Evolutionary conservation across 768 basidiomycete genomes (phyloP).

Genomic region (Tylopilus sp.): DNA sequence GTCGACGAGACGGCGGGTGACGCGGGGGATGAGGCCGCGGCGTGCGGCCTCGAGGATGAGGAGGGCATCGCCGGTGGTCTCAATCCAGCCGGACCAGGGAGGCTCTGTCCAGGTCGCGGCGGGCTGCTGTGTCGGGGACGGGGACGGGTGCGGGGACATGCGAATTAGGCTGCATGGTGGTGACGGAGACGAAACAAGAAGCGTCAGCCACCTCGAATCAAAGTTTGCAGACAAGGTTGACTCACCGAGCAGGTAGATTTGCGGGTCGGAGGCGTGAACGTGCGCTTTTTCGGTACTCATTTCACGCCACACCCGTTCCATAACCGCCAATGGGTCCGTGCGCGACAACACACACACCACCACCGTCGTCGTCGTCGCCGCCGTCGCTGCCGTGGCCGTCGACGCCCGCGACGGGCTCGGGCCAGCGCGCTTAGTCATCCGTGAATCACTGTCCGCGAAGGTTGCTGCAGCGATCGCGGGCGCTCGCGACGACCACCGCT

Average conservation of each 20-base stretch:
- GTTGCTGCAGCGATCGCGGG: too few relatives aligned
- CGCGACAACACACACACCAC: not conserved
- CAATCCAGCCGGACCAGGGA: slow-evolving; percentile 93
- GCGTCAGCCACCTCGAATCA: slow-evolving; percentile 29
- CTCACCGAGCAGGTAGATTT: slow-evolving; percentile 64
- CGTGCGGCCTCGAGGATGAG: slow-evolving; percentile 94
- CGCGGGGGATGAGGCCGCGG: slow-evolving; percentile 84
- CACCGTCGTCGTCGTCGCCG: not conserved
- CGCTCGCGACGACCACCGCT: too few relatives aligned
- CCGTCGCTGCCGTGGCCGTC: not conserved
- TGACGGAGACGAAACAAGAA: slow-evolving; percentile 17
- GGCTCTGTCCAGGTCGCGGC: slow-evolving; percentile 74
- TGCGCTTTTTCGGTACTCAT: slow-evolving; percentile 32
- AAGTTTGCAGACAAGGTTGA: slow-evolving; percentile 65
- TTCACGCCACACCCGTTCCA: slow-evolving; percentile 32
- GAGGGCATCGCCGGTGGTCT: slow-evolving; percentile 93
- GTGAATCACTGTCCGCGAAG: slow-evolving; percentile 28
- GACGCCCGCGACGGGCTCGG: slow-evolving; percentile 17
- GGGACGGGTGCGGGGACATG: slow-evolving; percentile 29
- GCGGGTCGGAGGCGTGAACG: slow-evolving; percentile 51
- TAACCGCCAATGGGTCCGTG: slow-evolving; percentile 32
- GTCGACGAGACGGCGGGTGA: slow-evolving; percentile 89
- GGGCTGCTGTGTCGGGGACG: slow-evolving; percentile 27
- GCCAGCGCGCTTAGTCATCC: slow-evolving; percentile 30
- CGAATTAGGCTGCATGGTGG: slow-evolving; percentile 4